These are phyloP conservation scores for Backusella luteola DNA, from an alignment of 192 early-diverging fungal genomes.

Conservation along the genomic window DNA sequence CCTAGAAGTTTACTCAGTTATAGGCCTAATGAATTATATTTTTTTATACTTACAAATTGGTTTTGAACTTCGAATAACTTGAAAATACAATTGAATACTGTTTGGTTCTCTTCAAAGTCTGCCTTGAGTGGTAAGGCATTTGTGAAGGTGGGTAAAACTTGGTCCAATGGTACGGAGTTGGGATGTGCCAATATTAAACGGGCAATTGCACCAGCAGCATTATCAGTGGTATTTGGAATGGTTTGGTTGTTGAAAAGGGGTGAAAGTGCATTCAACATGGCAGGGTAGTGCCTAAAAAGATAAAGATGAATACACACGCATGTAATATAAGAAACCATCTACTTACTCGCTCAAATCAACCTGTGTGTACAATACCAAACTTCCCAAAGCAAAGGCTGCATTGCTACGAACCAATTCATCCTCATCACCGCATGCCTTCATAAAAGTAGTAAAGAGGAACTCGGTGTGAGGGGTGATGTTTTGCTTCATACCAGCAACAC, in stretches of 20 bases:
- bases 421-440: slow-evolving; percentile 70
- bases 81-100: slow-evolving; percentile 70
- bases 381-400: slow-evolving; percentile 77
- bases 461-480: slow-evolving; percentile 60
- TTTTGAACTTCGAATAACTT: slow-evolving; percentile 57
- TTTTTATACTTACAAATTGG: slow-evolving; percentile 34
- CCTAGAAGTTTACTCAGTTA: slow-evolving; percentile 20
- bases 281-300: slow-evolving; percentile 51
- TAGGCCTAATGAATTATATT: too few species aligned
- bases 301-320: background rate
- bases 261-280: slow-evolving; percentile 59
- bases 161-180: slow-evolving; percentile 64
- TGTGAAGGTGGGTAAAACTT: slow-evolving; percentile 68
- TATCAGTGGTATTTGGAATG: slow-evolving; percentile 60
- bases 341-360: slow-evolving; percentile 64
- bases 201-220: slow-evolving; percentile 77
- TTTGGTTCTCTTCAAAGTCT: slow-evolving; percentile 76
- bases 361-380: slow-evolving; percentile 62
- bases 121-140: slow-evolving; percentile 65
- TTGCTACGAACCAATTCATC: slow-evolving; percentile 85
- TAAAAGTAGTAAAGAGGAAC: slow-evolving; percentile 63
- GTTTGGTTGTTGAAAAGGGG: slow-evolving; percentile 57
- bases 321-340: background rate
- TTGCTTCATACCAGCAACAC: slow-evolving; percentile 58
- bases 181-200: slow-evolving; percentile 70